Conservation (phyloP, 2,329 filamentous ascomycete genomes). For the Dothideomycetes sp. region DNA sequence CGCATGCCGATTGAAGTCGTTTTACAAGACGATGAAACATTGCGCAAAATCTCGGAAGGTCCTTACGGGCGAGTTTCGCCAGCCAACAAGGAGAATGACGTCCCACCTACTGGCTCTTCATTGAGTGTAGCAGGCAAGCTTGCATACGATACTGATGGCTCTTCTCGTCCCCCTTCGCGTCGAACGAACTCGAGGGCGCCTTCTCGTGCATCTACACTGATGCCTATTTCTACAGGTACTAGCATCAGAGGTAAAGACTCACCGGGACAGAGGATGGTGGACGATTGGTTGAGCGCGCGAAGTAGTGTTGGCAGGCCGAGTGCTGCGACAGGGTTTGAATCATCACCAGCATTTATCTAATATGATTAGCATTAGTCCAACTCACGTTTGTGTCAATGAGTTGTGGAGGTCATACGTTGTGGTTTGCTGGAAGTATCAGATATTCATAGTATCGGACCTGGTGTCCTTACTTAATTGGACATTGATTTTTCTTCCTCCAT, state of each 20-base stretch:
- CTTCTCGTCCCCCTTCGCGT: slow-evolving; percentile 9
- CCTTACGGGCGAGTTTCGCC: slow-evolving; percentile 17
- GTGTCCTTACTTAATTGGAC: background rate
- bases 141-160: slow-evolving; percentile 3
- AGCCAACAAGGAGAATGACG: slow-evolving; percentile 14
- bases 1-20: slow-evolving; percentile 5
- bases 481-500: background rate
- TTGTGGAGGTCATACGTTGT: background rate
- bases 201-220: slow-evolving; percentile 1
- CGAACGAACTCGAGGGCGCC: slow-evolving; percentile 6
- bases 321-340: background rate
- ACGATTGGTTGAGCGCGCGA: slow-evolving; percentile 9
- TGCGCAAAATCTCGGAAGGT: slow-evolving; percentile 21
- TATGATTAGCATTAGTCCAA: background rate
- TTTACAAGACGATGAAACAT: slow-evolving; percentile 20
- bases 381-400: background rate
- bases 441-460: background rate
- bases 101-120: slow-evolving; percentile 4
- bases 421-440: background rate
- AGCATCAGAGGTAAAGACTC: slow-evolving; percentile 6
- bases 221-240: background rate
- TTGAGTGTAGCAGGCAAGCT: slow-evolving; percentile 5
- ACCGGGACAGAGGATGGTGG: slow-evolving; percentile 11
- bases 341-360: slow-evolving; percentile 6
- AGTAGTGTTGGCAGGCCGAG: slow-evolving; percentile 1